A percentile compares a stretch with the other conserved stretches of the same genome.
These are phyloP conservation scores for Cyberlindnera maritima DNA, from an alignment of 805 yeast genomes.

Conservation along the genomic window DNA sequence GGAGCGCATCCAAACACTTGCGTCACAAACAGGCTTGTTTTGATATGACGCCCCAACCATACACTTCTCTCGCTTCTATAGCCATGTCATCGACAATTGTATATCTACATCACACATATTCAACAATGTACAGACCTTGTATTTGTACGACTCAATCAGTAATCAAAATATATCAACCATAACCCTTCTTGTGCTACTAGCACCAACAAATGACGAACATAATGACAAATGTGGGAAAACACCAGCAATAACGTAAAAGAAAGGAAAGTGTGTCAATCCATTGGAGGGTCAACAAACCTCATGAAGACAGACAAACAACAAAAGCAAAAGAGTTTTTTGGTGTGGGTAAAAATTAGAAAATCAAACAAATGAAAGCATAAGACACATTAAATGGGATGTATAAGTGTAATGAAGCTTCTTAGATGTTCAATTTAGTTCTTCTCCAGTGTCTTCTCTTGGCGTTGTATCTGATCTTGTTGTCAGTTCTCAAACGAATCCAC, in stretches of 20 bases:
- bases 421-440: slow-evolving; percentile 98
- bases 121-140: slow-evolving; percentile 27
- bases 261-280: too few species aligned
- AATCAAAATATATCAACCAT: background rate
- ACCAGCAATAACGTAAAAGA: slow-evolving; percentile 5
- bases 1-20: too few species aligned
- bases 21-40: too few species aligned
- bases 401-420: slow-evolving; percentile 35
- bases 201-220: background rate
- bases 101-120: background rate
- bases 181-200: slow-evolving; percentile 3
- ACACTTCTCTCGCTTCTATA: too few species aligned
- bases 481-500: slow-evolving; percentile 98
- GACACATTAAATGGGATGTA: slow-evolving; percentile 4
- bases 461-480: slow-evolving; percentile 97
- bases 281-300: background rate
- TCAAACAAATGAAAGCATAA: slow-evolving; percentile 12
- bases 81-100: too few species aligned
- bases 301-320: slow-evolving; percentile 1
- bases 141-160: slow-evolving; percentile 9
- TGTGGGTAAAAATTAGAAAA: slow-evolving; percentile 5
- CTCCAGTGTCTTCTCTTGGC: slow-evolving; percentile 99
- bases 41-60: too few species aligned
- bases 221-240: background rate
- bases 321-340: slow-evolving; percentile 6